phyloP scores from a whole-genome alignment of 2,329 filamentous ascomycete species.

The Penicillium brevicompactum region DNA sequence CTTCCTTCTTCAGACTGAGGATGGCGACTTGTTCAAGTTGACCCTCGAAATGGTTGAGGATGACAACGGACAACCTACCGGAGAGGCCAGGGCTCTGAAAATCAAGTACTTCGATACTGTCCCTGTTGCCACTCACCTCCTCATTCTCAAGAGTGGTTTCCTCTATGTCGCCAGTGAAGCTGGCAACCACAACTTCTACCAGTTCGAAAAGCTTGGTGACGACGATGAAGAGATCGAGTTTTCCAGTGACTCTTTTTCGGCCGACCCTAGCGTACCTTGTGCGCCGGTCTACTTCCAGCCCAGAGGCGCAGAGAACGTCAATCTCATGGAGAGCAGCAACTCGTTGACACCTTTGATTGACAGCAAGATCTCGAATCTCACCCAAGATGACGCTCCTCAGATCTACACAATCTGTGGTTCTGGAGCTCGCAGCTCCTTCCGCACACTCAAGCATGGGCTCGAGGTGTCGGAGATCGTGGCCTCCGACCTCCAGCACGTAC shows the following conservation, averaged over 20 bases:
- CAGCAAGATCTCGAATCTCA: slow-evolving; percentile 87
- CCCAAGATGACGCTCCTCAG: slow-evolving; percentile 90
- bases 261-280: slow-evolving; percentile 71
- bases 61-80: slow-evolving; percentile 72
- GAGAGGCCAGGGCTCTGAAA: slow-evolving; percentile 79
- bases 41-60: slow-evolving; percentile 90
- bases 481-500: slow-evolving; percentile 84
- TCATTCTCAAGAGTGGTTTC: slow-evolving; percentile 94
- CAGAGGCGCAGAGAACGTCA: slow-evolving; percentile 76
- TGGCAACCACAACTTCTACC: slow-evolving; percentile 92
- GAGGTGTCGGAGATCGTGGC: slow-evolving; percentile 96
- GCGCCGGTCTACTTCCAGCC: slow-evolving; percentile 84
- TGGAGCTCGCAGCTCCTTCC: slow-evolving; percentile 84
- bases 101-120: slow-evolving; percentile 99
- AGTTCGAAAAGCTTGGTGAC: slow-evolving; percentile 95
- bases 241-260: slow-evolving; percentile 76
- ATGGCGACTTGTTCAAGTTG: slow-evolving; percentile 97
- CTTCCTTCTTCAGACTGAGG: slow-evolving; percentile 92
- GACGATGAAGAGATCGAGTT: slow-evolving; percentile 91
- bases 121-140: slow-evolving; percentile 81
- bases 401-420: slow-evolving; percentile 92
- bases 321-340: slow-evolving; percentile 79
- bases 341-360: slow-evolving; percentile 90
- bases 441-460: slow-evolving; percentile 87
- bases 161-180: slow-evolving; percentile 90